Evolutionary conservation across 352 stramenopile genomes (phyloP).

Genomic region (Elongisporangium undulatum): DNA sequence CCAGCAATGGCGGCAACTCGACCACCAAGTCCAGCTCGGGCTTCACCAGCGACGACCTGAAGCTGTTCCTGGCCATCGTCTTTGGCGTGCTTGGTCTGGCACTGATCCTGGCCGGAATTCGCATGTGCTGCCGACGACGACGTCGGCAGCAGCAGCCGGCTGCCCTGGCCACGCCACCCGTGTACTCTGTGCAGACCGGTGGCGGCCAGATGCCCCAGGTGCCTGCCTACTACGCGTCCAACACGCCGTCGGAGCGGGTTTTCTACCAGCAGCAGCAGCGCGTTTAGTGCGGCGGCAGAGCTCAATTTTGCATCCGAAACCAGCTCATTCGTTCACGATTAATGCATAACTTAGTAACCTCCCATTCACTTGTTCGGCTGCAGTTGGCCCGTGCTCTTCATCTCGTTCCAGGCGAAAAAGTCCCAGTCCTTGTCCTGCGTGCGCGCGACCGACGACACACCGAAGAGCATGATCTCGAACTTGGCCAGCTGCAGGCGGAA

Average conservation of each 20-base stretch:
- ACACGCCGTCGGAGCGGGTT: slow-evolving; percentile 1
- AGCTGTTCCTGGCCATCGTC: slow-evolving; percentile 28
- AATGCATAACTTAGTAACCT: too few species aligned
- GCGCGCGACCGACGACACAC: slow-evolving; percentile 42
- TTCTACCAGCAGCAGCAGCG: too few species aligned
- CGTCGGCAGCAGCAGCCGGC: slow-evolving; percentile 10
- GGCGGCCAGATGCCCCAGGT: slow-evolving; percentile 17
- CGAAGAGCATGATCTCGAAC: slow-evolving; percentile 57
- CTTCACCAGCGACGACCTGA: slow-evolving; percentile 13
- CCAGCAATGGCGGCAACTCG: slow-evolving; percentile 3
- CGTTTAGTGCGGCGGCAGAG: too few species aligned
- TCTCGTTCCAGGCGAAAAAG: slow-evolving; percentile 67
- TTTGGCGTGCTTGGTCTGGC: slow-evolving; percentile 32
- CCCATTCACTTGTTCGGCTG: too few species aligned
- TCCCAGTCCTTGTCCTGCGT: slow-evolving; percentile 65
- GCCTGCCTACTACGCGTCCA: slow-evolving; percentile 21
- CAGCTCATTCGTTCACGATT: too few species aligned
- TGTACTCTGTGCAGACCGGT: slow-evolving; percentile 20
- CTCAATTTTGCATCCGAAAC: too few species aligned
- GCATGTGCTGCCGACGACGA: slow-evolving; percentile 17
- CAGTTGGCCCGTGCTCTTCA: slow-evolving; percentile 21
- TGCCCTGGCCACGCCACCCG: too few species aligned
- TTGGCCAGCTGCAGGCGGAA: slow-evolving; percentile 71
- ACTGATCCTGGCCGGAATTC: slow-evolving; percentile 27
- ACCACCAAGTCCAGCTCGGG: slow-evolving; percentile 12